Conservation (phyloP, 345 rosid genomes). For the Aquilaria sinensis region DNA sequence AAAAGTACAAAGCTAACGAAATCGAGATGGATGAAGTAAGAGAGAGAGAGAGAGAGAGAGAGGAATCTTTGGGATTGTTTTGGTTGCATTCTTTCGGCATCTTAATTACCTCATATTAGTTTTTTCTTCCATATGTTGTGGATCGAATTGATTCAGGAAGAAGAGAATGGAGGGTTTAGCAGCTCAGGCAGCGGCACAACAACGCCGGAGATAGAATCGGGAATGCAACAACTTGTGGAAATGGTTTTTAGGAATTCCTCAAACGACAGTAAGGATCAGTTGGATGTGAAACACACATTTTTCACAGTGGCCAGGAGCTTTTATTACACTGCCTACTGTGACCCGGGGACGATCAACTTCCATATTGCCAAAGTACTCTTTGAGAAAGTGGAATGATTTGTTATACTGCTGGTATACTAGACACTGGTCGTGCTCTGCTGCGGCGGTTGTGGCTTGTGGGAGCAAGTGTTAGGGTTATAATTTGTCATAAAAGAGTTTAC, state of each 20-base stretch:
- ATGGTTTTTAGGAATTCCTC: conserved; percentile 31
- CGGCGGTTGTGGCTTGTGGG: too few relatives aligned
- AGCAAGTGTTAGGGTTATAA: too few relatives aligned
- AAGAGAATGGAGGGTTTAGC: conserved; percentile 12
- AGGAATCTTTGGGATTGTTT: background rate
- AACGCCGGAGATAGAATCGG: conserved; percentile 33
- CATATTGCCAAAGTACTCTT: conserved; percentile 75
- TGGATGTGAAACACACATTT: conserved; percentile 38
- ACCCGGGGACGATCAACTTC: conserved; percentile 32
- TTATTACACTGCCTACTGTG: conserved; percentile 61
- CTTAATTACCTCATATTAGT: background rate
- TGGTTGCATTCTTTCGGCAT: background rate
- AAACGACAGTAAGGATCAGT: conserved; percentile 16
- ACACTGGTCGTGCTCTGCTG: too few relatives aligned
- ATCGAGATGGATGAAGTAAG: too few relatives aligned
- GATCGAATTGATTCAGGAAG: conserved; percentile 18
- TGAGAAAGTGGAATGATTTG: conserved; percentile 47
- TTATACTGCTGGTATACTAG: conserved; percentile 31
- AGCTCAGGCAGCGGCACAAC: conserved; percentile 17
- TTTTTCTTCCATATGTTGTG: background rate
- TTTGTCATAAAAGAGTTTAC: too few relatives aligned
- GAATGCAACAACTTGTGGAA: conserved; percentile 64
- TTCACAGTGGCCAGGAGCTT: conserved; percentile 54
- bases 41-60: too few relatives aligned
- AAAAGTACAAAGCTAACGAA: background rate